Evolutionary conservation across 1,284 basidiomycete genomes (phyloP).

Genomic region (Sutorius eximius): DNA sequence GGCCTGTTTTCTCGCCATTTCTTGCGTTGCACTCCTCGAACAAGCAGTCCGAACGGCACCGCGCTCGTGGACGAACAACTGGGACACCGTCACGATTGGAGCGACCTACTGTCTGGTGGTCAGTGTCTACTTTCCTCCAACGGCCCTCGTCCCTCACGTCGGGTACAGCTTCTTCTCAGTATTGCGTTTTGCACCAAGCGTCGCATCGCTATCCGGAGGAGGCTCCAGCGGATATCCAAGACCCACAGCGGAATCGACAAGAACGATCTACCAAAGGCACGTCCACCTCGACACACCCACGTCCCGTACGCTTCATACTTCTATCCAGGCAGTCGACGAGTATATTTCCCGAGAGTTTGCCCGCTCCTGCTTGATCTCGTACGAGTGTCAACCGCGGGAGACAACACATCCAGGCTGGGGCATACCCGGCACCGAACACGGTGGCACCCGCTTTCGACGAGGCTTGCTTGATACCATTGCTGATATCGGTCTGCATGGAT

Average conservation of each 20-base stretch:
- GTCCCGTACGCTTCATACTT: conserved; percentile 2
- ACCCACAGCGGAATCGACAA: conserved; percentile 59
- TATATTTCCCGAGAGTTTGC: conserved; percentile 80
- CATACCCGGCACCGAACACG: conserved; percentile 61
- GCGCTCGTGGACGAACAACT: conserved; percentile 55
- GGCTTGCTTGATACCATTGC: conserved; percentile 64
- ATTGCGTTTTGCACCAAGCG: conserved; percentile 65
- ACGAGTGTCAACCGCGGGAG: conserved; percentile 74
- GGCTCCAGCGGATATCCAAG: conserved; percentile 71
- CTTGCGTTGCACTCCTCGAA: conserved; percentile 60
- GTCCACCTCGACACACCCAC: conserved; percentile 24
- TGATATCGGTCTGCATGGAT: conserved; percentile 53
- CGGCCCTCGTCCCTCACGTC: background rate
- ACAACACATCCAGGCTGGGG: conserved; percentile 82
- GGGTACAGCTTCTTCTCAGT: conserved; percentile 49
- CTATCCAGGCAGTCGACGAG: conserved; percentile 61
- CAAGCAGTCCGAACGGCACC: conserved; percentile 68
- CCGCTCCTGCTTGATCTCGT: conserved; percentile 72
- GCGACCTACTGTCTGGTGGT: conserved; percentile 67
- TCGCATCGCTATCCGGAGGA: conserved; percentile 59
- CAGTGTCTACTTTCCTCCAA: conserved; percentile 24
- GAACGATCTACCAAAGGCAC: conserved; percentile 72
- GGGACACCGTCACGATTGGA: conserved; percentile 64
- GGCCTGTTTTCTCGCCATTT: conserved; percentile 57
- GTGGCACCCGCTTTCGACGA: conserved; percentile 61